Evolutionary conservation across 2,329 filamentous ascomycete species (phyloP).

Genomic region (Pseudocercospora fuligena): DNA sequence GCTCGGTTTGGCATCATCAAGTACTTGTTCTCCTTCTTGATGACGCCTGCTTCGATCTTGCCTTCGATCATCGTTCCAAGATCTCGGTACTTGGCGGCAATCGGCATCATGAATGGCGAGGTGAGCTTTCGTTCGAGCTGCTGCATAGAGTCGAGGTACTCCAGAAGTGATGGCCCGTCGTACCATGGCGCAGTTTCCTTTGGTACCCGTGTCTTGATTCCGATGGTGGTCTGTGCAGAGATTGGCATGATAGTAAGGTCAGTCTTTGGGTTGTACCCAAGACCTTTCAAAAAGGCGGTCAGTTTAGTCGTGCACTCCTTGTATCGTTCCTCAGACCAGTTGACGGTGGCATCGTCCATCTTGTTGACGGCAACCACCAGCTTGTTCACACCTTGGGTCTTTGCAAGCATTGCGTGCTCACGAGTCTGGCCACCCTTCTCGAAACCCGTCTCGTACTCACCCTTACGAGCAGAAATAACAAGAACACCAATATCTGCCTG

Average conservation of each 20-base stretch:
- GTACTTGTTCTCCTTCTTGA: conserved; percentile 85
- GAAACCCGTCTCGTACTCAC: conserved; percentile 98
- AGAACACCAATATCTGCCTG: conserved; percentile 94
- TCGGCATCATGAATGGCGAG: conserved; percentile 98
- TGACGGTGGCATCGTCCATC: conserved; percentile 96
- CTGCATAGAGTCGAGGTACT: conserved; percentile 93
- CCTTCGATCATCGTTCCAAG: conserved; percentile 98
- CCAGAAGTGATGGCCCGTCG: conserved; percentile 85
- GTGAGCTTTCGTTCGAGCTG: conserved; percentile 94
- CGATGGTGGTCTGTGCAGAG: conserved; percentile 81
- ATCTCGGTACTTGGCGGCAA: conserved; percentile 94
- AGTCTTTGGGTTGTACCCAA: conserved; percentile 92
- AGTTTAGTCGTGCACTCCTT: conserved; percentile 93
- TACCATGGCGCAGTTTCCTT: conserved; percentile 81
- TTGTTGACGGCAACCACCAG: conserved; percentile 96
- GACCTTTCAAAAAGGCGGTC: conserved; percentile 81
- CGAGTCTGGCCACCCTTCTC: conserved; percentile 95
- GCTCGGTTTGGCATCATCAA: conserved; percentile 97
- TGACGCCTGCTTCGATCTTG: conserved; percentile 91
- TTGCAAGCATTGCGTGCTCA: conserved; percentile 96
- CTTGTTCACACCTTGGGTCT: conserved; percentile 98
- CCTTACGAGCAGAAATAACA: conserved; percentile 94
- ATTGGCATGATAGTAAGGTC: conserved; percentile 97
- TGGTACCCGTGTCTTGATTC: conserved; percentile 87
- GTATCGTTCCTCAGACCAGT: conserved; percentile 93